Conservation (phyloP, 1,284 basidiomycete species). For the Pseudozyma sp. region DNA sequence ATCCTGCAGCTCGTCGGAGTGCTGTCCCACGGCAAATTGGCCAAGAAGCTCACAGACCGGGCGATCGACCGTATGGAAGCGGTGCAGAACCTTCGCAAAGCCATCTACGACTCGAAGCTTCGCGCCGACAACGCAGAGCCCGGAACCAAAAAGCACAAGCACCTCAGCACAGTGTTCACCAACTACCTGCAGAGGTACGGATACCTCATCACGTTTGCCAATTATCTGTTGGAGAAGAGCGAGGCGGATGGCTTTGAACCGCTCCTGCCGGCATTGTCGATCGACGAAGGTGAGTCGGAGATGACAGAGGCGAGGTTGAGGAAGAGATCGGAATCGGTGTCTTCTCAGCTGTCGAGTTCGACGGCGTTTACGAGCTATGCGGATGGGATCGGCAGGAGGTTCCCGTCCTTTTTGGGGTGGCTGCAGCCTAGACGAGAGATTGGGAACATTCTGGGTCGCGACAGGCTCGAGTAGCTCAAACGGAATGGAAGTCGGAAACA, state of each 20-base stretch:
- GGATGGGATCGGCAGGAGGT: conserved; percentile 25
- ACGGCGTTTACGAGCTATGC: conserved; percentile 22
- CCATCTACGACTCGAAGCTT: conserved; percentile 64
- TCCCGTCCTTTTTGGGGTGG: conserved; percentile 65
- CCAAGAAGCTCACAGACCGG: conserved; percentile 88
- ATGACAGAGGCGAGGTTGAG: neutral
- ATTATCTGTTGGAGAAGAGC: conserved; percentile 85
- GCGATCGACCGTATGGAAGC: conserved; percentile 67
- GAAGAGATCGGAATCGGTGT: conserved; percentile 27
- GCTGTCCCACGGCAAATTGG: conserved; percentile 87
- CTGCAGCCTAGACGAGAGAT: conserved; percentile 64
- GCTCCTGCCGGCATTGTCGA: conserved; percentile 15
- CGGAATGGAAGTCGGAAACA: no score
- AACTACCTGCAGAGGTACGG: conserved; percentile 74
- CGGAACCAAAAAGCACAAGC: conserved; percentile 54
- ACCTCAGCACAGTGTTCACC: conserved; percentile 56
- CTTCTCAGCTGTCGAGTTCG: conserved; percentile 29
- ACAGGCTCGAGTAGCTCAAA: conserved; percentile 39
- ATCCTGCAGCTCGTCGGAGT: conserved; percentile 94
- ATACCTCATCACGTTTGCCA: conserved; percentile 91
- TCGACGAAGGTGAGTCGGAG: conserved; percentile 6
- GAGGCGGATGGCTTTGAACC: conserved; percentile 66
- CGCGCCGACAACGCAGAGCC: conserved; percentile 62
- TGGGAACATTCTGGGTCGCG: conserved; percentile 49
- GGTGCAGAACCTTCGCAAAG: conserved; percentile 67